These are phyloP conservation scores for Gaillardinia entomophila DNA, from an alignment of 805 yeast species.

Conservation along the genomic window DNA sequence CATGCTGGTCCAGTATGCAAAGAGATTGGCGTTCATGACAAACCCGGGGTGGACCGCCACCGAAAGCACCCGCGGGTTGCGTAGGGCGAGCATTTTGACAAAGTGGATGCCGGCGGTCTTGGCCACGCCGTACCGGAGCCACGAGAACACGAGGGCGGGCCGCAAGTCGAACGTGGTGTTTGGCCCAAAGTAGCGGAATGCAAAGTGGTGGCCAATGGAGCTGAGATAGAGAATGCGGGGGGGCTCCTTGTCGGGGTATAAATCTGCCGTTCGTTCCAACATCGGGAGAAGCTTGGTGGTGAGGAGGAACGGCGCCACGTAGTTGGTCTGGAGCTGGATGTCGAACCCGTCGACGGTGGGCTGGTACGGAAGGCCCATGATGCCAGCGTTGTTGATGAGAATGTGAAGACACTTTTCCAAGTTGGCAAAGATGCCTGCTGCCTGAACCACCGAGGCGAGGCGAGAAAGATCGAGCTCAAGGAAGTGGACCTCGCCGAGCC, in stretches of 20 bases:
- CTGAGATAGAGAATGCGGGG: slow-evolving; percentile 61
- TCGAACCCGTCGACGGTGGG: slow-evolving; percentile 68
- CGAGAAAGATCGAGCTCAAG: slow-evolving; percentile 33
- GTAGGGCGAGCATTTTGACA: slow-evolving; percentile 55
- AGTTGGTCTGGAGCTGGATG: slow-evolving; percentile 74
- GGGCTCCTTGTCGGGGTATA: slow-evolving; percentile 18
- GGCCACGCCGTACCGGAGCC: slow-evolving; percentile 74
- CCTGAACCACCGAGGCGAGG: slow-evolving; percentile 30
- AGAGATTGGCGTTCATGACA: slow-evolving; percentile 75
- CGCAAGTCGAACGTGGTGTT: slow-evolving; percentile 44
- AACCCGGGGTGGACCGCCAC: slow-evolving; percentile 78
- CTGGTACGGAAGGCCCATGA: slow-evolving; percentile 68
- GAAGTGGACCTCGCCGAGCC: slow-evolving; percentile 30
- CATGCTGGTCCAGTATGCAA: slow-evolving; percentile 69
- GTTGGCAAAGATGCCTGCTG: slow-evolving; percentile 40
- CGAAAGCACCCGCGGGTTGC: slow-evolving; percentile 61
- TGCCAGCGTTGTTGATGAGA: slow-evolving; percentile 73
- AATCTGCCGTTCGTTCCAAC: slow-evolving; percentile 35
- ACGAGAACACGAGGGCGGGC: slow-evolving; percentile 68
- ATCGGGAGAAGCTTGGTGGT: slow-evolving; percentile 55
- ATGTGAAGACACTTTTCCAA: slow-evolving; percentile 51
- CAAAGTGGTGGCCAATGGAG: slow-evolving; percentile 60
- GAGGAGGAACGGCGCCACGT: slow-evolving; percentile 66
- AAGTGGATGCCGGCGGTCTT: slow-evolving; percentile 76
- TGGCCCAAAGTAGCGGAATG: slow-evolving; percentile 42